Evolutionary conservation across 2,329 filamentous ascomycete species (phyloP).

Genomic region (Leptographium lundbergii): DNA sequence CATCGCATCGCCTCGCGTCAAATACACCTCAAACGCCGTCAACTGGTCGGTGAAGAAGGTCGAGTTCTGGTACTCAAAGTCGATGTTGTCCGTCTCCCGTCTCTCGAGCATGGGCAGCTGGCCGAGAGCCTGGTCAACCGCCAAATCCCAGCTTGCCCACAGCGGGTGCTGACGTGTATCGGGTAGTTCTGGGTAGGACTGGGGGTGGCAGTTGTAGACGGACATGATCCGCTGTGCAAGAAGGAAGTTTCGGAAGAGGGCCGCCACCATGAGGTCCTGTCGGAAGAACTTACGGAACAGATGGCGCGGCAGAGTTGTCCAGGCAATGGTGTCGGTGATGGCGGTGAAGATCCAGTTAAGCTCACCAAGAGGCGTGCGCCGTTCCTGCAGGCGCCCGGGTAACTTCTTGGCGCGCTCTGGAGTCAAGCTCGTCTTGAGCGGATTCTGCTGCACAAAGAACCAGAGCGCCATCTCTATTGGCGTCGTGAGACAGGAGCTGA

Average conservation of each 20-base stretch:
- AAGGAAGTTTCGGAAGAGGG: slow-evolving; percentile 90
- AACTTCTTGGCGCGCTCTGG: slow-evolving; percentile 80
- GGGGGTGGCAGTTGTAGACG: slow-evolving; percentile 88
- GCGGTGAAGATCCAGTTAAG: slow-evolving; percentile 99
- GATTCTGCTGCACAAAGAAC: slow-evolving; percentile 93
- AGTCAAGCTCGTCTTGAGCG: slow-evolving; percentile 53
- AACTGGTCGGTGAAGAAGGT: slow-evolving; percentile 95
- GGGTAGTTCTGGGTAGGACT: slow-evolving; percentile 82
- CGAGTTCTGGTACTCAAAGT: slow-evolving; percentile 91
- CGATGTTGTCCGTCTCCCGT: slow-evolving; percentile 57
- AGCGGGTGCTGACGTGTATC: slow-evolving; percentile 89
- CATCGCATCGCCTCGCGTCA: slow-evolving; percentile 67
- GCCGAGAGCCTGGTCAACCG: slow-evolving; percentile 85
- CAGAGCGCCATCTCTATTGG: slow-evolving; percentile 95
- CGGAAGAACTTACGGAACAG: slow-evolving; percentile 95
- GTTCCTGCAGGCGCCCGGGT: slow-evolving; percentile 81
- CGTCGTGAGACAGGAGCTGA: slow-evolving; percentile 90
- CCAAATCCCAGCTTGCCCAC: slow-evolving; percentile 96
- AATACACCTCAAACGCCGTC: slow-evolving; percentile 92
- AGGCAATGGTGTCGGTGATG: slow-evolving; percentile 96
- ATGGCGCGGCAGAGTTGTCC: slow-evolving; percentile 83
- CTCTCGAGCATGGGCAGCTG: slow-evolving; percentile 78
- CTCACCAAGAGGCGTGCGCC: slow-evolving; percentile 86
- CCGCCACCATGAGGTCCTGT: slow-evolving; percentile 98
- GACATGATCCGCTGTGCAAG: slow-evolving; percentile 92